Conservation (phyloP, 2,329 filamentous ascomycete species). For the Nemania sp. region DNA sequence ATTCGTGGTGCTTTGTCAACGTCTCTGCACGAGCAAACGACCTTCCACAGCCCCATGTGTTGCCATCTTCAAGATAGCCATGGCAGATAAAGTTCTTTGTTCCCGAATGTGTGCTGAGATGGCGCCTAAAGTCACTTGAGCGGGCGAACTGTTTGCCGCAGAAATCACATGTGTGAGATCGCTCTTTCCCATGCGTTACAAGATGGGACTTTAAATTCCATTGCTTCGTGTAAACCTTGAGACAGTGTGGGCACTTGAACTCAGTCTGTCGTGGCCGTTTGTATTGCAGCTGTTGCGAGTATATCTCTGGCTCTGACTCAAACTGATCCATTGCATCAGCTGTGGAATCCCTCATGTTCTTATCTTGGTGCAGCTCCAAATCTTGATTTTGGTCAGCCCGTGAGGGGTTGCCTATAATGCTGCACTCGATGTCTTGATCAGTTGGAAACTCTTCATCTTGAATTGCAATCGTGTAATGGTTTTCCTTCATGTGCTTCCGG, state of each 20-base stretch:
- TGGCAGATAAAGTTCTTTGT: no score
- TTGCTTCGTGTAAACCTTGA: neutral
- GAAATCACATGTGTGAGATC: neutral
- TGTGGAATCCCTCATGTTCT: neutral
- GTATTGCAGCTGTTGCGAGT: neutral
- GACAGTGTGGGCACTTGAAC: neutral
- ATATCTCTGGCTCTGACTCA: neutral
- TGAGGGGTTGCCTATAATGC: neutral
- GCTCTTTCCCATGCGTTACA: neutral
- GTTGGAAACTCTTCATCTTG: constrained; percentile 7
- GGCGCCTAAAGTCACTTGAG: neutral
- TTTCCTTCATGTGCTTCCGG: constrained; percentile 1
- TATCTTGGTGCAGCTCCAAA: no score
- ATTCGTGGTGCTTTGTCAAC: constrained; percentile 2
- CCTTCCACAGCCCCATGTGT: constrained; percentile 3
- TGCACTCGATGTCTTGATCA: neutral
- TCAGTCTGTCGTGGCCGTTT: constrained; percentile 2
- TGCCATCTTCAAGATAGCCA: no score
- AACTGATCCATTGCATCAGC: neutral
- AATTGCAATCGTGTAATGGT: neutral
- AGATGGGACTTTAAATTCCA: constrained; percentile 7
- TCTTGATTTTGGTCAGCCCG: neutral
- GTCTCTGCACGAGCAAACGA: constrained; percentile 2
- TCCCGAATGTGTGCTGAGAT: neutral
- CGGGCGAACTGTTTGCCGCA: neutral